Conservation (phyloP, 257 asterid genomes). For the Lantana camara region DNA sequence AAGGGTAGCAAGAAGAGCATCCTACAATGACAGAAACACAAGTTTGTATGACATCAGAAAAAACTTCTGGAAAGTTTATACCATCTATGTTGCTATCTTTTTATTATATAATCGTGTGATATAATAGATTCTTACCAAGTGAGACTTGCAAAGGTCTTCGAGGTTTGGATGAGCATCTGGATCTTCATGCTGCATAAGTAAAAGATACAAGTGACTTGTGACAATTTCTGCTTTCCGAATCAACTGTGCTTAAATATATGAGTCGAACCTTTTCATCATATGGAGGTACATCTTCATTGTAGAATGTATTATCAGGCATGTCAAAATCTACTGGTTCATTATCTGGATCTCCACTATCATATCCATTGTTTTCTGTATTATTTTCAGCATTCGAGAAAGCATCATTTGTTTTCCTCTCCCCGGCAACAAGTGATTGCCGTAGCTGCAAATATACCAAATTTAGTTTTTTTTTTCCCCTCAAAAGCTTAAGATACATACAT, state of each 20-base stretch:
- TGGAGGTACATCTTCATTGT: slow-evolving; percentile 39
- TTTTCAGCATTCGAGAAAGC: slow-evolving; percentile 39
- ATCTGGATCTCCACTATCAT: slow-evolving; percentile 70
- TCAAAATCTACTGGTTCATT: slow-evolving; percentile 54
- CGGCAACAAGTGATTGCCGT: slow-evolving; percentile 67
- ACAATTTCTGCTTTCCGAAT: neutral
- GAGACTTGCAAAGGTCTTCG: slow-evolving; percentile 93
- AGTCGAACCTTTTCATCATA: slow-evolving; percentile 53
- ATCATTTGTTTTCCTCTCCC: slow-evolving; percentile 40
- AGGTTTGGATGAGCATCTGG: slow-evolving; percentile 58
- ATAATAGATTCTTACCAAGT: slow-evolving; percentile 66
- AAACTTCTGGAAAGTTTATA: slow-evolving; percentile 5
- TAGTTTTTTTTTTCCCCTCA: slow-evolving; percentile 23
- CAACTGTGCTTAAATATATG: slow-evolving; percentile 12
- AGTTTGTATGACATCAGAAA: slow-evolving; percentile 22
- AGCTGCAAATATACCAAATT: slow-evolving; percentile 62
- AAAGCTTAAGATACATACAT: slow-evolving; percentile 22
- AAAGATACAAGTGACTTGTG: slow-evolving; percentile 11
- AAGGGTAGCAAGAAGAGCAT: slow-evolving; percentile 76
- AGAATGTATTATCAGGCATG: slow-evolving; percentile 51
- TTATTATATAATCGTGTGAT: neutral
- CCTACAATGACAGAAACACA: slow-evolving; percentile 48
- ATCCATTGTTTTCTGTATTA: slow-evolving; percentile 45
- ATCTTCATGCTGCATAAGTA: slow-evolving; percentile 50
- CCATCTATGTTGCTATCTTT: neutral